Evolutionary conservation across 2,329 filamentous ascomycete species (phyloP).

Genomic region (Aureobasidium sp.): DNA sequence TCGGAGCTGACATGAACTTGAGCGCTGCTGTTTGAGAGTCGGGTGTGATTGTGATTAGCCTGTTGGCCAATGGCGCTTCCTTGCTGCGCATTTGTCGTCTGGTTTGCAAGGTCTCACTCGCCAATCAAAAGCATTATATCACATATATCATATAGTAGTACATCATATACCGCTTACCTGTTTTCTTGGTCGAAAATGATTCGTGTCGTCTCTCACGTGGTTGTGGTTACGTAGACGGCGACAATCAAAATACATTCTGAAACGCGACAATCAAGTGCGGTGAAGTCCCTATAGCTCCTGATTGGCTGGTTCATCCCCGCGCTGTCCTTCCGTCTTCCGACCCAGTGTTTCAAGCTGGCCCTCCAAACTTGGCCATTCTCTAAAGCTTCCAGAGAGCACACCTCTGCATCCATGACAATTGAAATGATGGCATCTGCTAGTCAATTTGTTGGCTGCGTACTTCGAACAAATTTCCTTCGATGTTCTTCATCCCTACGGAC

Average conservation of each 20-base stretch:
- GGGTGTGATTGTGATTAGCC: constrained; percentile 8
- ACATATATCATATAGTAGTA: constrained; percentile 2
- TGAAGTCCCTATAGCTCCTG: background rate
- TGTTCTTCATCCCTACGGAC: constrained; percentile 6
- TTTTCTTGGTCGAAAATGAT: constrained; percentile 2
- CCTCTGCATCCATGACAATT: background rate
- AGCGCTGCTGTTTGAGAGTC: background rate
- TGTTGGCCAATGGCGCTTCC: background rate
- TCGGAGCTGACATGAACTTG: background rate
- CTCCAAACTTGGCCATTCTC: background rate
- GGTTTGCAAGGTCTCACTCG: background rate
- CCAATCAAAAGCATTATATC: background rate
- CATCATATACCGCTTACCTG: constrained; percentile 8
- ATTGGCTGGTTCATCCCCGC: background rate
- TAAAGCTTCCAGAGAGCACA: constrained; percentile 3
- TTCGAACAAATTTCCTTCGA: background rate
- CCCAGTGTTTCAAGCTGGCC: constrained; percentile 2
- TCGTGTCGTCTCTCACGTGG: background rate
- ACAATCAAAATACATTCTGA: background rate
- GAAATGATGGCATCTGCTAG: background rate
- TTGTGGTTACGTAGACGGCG: background rate
- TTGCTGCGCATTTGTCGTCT: background rate
- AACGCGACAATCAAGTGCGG: background rate
- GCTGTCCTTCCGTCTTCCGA: background rate
- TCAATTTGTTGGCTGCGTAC: background rate